Base-by-base conservation (phyloP, 2,329 filamentous ascomycete species). In the Thielaviopsis musarum region DNA sequence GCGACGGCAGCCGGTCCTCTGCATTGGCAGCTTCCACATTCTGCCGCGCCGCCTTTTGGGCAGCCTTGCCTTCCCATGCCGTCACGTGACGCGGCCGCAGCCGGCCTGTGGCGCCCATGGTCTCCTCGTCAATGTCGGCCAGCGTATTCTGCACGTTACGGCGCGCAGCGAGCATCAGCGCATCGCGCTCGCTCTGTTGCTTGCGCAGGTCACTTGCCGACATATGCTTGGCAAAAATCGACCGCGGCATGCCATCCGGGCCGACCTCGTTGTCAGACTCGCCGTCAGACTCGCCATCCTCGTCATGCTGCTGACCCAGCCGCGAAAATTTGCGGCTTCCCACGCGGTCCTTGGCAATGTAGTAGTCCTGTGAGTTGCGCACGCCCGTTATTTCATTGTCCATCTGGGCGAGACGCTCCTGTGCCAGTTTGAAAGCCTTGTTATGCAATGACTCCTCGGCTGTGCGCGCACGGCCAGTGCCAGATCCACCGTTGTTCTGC, bases 61-160 rank as follows among this genome's bases (percentile, higher is more conserved):
- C 41, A 84, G 83, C 87, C 68, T 87, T 88, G 56, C 81, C 72
- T 65, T 94, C 88, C 88, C 89, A 94, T 57, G 90, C 82, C 26
- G 80, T 83, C 65, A 85, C 74, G 66, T 85, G 80, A 1, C 82
- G 78, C 13, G 85, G 81, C 0, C 82, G 81, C 28, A 86, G 77
- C 67, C 85, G 84, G 60, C 89, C 89, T 1, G 87, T 91, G 19
- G 53, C 48, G 26, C 22, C 30, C 45, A 51, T 52, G 41, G 57
- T 22, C 21, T 57, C 84, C 68, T 91, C 82, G 62, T 97, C 91
- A 76, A 96, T 90, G 49, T 79, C 80, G 62, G 87, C 82, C 64
- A 96, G 79, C 51, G 81, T 82, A 21, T 83, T 83, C 64, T 84
- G 82, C n/a, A 96, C 91, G 64, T 95, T 95, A 52, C 86, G 83